phyloP scores from a whole-genome alignment of 768 basidiomycete species.

The Lanmaoa rubissima region DNA sequence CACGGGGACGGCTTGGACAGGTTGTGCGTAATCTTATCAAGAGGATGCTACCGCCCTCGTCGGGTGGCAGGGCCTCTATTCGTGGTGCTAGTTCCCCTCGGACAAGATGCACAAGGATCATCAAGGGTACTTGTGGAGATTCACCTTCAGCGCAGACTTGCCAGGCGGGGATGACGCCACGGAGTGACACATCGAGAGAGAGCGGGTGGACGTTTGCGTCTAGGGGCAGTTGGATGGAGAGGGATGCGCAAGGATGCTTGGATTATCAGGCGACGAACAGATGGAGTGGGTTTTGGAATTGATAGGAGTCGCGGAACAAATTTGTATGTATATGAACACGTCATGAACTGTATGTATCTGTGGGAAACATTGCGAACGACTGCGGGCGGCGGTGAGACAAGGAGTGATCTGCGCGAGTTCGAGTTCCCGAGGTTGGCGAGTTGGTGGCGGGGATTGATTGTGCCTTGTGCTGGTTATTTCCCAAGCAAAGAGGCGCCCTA shows the following conservation, averaged over 20 bases:
- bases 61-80: neutral
- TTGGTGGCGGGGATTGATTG: neutral
- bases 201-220: slow-evolving; percentile 24
- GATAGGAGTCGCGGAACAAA: neutral
- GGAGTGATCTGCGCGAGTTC: too few relatives aligned
- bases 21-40: slow-evolving; percentile 24
- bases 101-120: neutral
- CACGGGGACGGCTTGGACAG: slow-evolving; percentile 19
- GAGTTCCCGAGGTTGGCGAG: neutral
- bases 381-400: neutral
- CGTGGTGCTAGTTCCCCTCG: neutral
- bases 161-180: slow-evolving; percentile 10
- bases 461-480: neutral
- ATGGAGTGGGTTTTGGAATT: slow-evolving; percentile 26
- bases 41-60: slow-evolving; percentile 17
- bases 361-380: neutral
- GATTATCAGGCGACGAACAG: slow-evolving; percentile 9
- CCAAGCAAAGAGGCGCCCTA: neutral
- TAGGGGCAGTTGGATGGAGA: slow-evolving; percentile 5
- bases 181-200: slow-evolving; percentile 14
- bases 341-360: neutral
- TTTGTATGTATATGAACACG: neutral
- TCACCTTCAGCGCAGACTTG: neutral
- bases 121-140: neutral
- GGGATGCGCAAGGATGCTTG: neutral